Conservation (phyloP, 192 early-diverging fungal genomes). For the Linnemannia zychae region DNA sequence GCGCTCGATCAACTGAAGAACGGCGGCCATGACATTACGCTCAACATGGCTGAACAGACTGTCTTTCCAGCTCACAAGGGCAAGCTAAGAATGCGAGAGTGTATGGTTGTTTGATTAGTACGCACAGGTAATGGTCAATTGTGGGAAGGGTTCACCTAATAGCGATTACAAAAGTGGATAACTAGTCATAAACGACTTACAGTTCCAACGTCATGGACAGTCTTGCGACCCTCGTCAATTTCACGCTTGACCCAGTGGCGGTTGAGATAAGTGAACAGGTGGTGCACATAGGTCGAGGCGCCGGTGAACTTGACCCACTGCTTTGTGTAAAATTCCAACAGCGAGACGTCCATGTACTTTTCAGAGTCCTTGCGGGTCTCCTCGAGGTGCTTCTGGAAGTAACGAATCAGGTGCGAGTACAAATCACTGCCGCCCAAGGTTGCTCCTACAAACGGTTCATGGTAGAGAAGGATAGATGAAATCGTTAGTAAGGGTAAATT, state of each 20-base stretch:
- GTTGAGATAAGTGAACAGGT: slow-evolving; percentile 96
- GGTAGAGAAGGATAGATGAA: background rate
- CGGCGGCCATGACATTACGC: slow-evolving; percentile 77
- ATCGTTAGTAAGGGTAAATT: background rate
- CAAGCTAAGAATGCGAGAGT: slow-evolving; percentile 66
- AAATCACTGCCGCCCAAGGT: slow-evolving; percentile 70
- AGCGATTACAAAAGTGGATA: background rate
- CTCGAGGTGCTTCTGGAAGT: slow-evolving; percentile 70
- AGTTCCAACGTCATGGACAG: slow-evolving; percentile 93
- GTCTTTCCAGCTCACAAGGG: slow-evolving; percentile 90
- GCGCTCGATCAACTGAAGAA: slow-evolving; percentile 84
- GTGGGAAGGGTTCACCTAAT: slow-evolving; percentile 18
- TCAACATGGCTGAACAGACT: slow-evolving; percentile 79
- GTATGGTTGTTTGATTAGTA: slow-evolving; percentile 1
- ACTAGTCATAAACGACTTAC: slow-evolving; percentile 63
- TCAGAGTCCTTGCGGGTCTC: slow-evolving; percentile 70
- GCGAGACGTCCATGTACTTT: slow-evolving; percentile 78
- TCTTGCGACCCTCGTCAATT: slow-evolving; percentile 92
- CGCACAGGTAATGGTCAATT: background rate
- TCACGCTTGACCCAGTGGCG: slow-evolving; percentile 98
- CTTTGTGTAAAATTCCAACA: slow-evolving; percentile 89
- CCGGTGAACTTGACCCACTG: slow-evolving; percentile 93
- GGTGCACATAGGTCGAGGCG: slow-evolving; percentile 87
- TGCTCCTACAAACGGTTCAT: slow-evolving; percentile 51
- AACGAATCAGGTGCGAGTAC: slow-evolving; percentile 64